Evolutionary conservation across 2,329 filamentous ascomycete species (phyloP).

Genomic region (Drechslerella stenobrocha): DNA sequence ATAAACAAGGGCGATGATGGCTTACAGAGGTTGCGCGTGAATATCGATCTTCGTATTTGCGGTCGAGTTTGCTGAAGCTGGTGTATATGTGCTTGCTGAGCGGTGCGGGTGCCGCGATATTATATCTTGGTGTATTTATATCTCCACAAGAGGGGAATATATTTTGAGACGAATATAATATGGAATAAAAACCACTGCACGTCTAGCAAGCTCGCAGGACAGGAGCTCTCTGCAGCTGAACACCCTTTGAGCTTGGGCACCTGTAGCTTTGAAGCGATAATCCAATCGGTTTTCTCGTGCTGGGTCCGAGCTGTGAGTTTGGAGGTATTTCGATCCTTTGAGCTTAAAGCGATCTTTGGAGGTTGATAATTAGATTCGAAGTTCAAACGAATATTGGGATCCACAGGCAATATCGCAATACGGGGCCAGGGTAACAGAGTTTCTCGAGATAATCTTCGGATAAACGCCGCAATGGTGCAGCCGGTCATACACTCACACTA

Average conservation of each 20-base stretch:
- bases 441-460: constrained; percentile 13
- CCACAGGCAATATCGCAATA: constrained; percentile 7
- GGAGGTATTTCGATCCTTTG: not conserved
- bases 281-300: too few relatives aligned
- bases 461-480: constrained; percentile 14
- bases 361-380: constrained; percentile 18
- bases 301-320: too few relatives aligned
- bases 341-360: constrained; percentile 1
- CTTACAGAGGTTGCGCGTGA: too few relatives aligned
- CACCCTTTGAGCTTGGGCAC: constrained; percentile 14
- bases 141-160: too few relatives aligned
- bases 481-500: constrained; percentile 20
- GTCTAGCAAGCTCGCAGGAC: constrained; percentile 13
- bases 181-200: not conserved
- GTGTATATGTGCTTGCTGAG: too few relatives aligned
- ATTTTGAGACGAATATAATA: constrained; percentile 7
- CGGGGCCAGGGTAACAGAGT: constrained; percentile 8
- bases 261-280: not conserved
- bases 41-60: too few relatives aligned
- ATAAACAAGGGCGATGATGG: too few relatives aligned
- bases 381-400: constrained; percentile 21
- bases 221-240: constrained; percentile 28
- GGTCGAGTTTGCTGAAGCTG: too few relatives aligned
- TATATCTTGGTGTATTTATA: constrained; percentile 10
- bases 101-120: constrained; percentile 9